These are phyloP conservation scores for Alternaria sp. DNA, from an alignment of 2,329 filamentous ascomycete species.

Conservation along the genomic window DNA sequence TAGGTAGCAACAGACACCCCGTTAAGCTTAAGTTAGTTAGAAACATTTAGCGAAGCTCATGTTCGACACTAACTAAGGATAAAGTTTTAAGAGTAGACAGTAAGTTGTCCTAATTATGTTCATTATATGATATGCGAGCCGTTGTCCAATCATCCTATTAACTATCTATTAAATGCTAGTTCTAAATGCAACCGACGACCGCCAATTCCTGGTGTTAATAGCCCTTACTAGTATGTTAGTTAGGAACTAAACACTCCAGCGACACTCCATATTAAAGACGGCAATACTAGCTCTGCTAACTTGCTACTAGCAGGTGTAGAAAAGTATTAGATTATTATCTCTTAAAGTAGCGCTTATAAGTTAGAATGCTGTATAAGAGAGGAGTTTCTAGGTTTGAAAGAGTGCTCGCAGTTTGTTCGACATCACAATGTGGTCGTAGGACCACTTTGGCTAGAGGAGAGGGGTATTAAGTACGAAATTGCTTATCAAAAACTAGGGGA, in stretches of 20 bases:
- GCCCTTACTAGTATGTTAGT: slow-evolving; percentile 23
- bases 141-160: slow-evolving; percentile 9
- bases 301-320: slow-evolving; percentile 19
- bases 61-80: slow-evolving; percentile 2
- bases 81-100: slow-evolving; percentile 16
- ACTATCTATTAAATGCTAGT: slow-evolving; percentile 13
- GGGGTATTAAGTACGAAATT: slow-evolving; percentile 17
- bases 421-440: slow-evolving; percentile 17
- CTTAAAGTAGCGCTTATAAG: slow-evolving; percentile 8
- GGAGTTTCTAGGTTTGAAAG: slow-evolving; percentile 4
- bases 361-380: slow-evolving; percentile 14
- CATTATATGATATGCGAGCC: slow-evolving; percentile 14
- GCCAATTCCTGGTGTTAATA: slow-evolving; percentile 18
- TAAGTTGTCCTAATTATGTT: slow-evolving; percentile 4
- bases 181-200: slow-evolving; percentile 4
- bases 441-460: slow-evolving; percentile 14
- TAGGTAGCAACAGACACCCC: slow-evolving; percentile 4
- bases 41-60: slow-evolving; percentile 3
- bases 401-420: slow-evolving; percentile 20
- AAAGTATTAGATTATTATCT: slow-evolving; percentile 23
- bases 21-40: not conserved
- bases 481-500: slow-evolving; percentile 15
- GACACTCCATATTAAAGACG: slow-evolving; percentile 21
- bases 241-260: slow-evolving; percentile 1
- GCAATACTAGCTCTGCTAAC: slow-evolving; percentile 19